Conservation (phyloP, 2,329 filamentous ascomycete genomes). For the Aschersonia sp. region DNA sequence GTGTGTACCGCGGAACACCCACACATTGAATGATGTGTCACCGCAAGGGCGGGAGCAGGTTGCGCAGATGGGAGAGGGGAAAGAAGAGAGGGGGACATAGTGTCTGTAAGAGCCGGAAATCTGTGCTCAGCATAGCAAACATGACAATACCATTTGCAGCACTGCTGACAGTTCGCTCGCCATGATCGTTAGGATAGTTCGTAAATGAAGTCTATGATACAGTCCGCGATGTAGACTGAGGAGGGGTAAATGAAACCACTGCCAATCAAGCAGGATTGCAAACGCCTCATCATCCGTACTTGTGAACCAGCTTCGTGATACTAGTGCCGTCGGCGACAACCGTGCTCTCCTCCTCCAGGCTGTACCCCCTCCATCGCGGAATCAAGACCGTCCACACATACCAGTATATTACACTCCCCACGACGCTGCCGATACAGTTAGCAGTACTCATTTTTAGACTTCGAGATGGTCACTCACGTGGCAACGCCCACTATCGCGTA, state of each 20-base stretch:
- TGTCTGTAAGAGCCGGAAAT: too few species aligned
- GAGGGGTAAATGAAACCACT: slow-evolving; percentile 11
- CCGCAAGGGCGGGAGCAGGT: too few species aligned
- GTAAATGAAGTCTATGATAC: too few species aligned
- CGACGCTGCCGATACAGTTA: slow-evolving; percentile 25
- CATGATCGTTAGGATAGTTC: too few species aligned
- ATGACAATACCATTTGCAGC: too few species aligned
- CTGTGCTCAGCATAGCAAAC: too few species aligned
- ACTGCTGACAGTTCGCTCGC: too few species aligned
- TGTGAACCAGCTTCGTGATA: slow-evolving; percentile 41
- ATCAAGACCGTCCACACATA: slow-evolving; percentile 48
- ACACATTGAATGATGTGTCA: too few species aligned
- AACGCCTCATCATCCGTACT: slow-evolving; percentile 1
- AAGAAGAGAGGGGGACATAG: too few species aligned
- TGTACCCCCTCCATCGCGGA: slow-evolving; percentile 44
- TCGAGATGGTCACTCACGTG: slow-evolving; percentile 25
- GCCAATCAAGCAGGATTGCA: background rate
- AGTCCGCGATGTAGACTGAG: too few species aligned
- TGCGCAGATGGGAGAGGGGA: too few species aligned
- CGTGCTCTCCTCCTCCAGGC: slow-evolving; percentile 44
- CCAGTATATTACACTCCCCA: slow-evolving; percentile 52
- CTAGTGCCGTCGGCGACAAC: slow-evolving; percentile 52
- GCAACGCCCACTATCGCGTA: slow-evolving; percentile 37
- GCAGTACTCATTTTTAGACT: background rate
- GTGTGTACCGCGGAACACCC: too few species aligned